Evolutionary conservation across 192 early-diverging fungal genomes (phyloP).

Genomic region (Geranomyces michiganensis): DNA sequence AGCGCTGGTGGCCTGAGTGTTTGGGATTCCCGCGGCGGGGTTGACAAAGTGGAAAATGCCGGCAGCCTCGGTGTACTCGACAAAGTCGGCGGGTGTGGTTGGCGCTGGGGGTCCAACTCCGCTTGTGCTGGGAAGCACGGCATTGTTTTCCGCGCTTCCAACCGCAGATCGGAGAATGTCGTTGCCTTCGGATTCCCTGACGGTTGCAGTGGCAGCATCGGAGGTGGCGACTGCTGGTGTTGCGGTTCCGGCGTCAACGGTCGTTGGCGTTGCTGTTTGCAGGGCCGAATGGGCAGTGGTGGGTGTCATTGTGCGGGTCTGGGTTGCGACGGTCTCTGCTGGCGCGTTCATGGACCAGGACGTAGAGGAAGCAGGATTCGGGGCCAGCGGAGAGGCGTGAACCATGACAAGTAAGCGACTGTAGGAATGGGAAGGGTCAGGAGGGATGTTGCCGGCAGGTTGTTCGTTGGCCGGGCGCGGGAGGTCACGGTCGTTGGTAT

Average conservation of each 20-base stretch:
- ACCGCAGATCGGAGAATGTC: background rate
- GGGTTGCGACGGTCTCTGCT: slow-evolving; percentile 4
- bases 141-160: slow-evolving; percentile 9
- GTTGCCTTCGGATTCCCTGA: background rate
- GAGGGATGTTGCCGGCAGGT: too few relatives aligned
- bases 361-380: background rate
- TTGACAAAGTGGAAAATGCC: slow-evolving; percentile 17
- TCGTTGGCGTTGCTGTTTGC: background rate
- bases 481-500: too few relatives aligned
- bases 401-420: too few relatives aligned
- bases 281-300: too few relatives aligned
- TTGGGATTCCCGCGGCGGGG: slow-evolving; percentile 12
- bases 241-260: background rate
- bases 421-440: too few relatives aligned
- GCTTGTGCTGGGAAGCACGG: background rate
- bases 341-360: background rate
- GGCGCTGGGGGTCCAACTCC: slow-evolving; percentile 4
- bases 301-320: background rate
- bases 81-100: slow-evolving; percentile 4
- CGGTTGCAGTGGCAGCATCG: background rate
- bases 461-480: too few relatives aligned
- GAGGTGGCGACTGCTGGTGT: background rate
- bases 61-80: slow-evolving; percentile 1
- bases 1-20: slow-evolving; percentile 16
- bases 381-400: too few relatives aligned